These are phyloP conservation scores for Fomitopsis pinicola DNA, from an alignment of 1,284 basidiomycete species.

Conservation along the genomic window DNA sequence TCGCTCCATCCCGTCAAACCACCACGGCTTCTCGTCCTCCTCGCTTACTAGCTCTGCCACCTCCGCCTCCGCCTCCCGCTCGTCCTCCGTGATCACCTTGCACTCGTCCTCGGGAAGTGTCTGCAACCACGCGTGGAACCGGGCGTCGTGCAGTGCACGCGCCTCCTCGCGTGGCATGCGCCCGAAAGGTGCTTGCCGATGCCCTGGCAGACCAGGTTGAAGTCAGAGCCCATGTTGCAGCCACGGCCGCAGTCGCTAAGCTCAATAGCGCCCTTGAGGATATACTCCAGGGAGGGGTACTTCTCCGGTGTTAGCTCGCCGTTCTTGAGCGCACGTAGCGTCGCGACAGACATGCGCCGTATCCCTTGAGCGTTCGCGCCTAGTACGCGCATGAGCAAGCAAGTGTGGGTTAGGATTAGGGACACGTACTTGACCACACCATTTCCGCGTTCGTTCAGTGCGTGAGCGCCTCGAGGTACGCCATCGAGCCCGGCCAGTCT, in stretches of 20 bases:
- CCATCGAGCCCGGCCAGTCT: not conserved
- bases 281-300: not conserved
- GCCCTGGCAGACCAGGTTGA: not conserved
- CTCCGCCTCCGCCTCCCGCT: not conserved
- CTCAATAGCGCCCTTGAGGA: not conserved
- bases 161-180: not conserved
- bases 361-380: not conserved
- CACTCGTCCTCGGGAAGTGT: not conserved
- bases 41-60: not conserved
- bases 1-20: not conserved
- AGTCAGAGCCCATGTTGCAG: not conserved
- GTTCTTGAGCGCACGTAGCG: not conserved
- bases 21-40: not conserved
- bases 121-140: not conserved
- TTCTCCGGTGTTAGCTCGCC: not conserved
- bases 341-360: not conserved
- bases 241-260: not conserved
- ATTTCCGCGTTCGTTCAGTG: not conserved
- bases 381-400: not conserved
- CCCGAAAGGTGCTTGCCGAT: not conserved
- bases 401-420: not conserved
- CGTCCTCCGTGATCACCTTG: not conserved
- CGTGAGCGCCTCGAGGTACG: not conserved
- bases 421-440: not conserved
- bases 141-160: not conserved